Conservation (phyloP, 495 filamentous ascomycete species). For the Lepidopterella palustris region DNA sequence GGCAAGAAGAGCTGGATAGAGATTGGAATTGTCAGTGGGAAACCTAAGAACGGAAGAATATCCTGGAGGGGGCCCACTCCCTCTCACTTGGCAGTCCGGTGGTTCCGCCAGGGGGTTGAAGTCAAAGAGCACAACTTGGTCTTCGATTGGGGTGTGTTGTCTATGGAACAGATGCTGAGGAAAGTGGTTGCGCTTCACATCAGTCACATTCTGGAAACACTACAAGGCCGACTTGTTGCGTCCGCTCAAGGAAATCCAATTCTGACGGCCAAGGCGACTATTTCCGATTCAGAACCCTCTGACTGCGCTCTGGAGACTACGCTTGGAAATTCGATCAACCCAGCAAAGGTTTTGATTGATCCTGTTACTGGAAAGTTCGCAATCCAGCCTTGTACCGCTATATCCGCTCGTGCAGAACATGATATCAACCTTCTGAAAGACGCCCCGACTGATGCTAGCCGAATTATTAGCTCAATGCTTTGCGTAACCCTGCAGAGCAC, state of each 20-base stretch:
- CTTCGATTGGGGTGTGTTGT: slow-evolving; percentile 60
- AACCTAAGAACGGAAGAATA: slow-evolving; percentile 38
- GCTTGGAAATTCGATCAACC: slow-evolving; percentile 49
- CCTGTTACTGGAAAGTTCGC: slow-evolving; percentile 45
- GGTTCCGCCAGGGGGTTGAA: slow-evolving; percentile 77
- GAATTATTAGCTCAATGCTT: slow-evolving; percentile 18
- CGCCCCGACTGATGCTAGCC: slow-evolving; percentile 8
- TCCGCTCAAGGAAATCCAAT: slow-evolving; percentile 43
- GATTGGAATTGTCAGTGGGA: slow-evolving; percentile 68
- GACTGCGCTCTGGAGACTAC: slow-evolving; percentile 64
- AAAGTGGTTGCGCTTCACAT: slow-evolving; percentile 70
- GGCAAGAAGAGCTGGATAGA: slow-evolving; percentile 82
- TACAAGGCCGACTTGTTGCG: slow-evolving; percentile 50
- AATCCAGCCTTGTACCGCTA: slow-evolving; percentile 32
- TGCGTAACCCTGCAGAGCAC: slow-evolving; percentile 19
- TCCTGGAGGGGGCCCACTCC: slow-evolving; percentile 30
- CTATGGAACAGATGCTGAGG: slow-evolving; percentile 64
- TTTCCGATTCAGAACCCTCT: slow-evolving; percentile 51
- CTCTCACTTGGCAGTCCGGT: slow-evolving; percentile 61
- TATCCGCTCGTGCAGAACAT: slow-evolving; percentile 40
- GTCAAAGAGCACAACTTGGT: slow-evolving; percentile 57
- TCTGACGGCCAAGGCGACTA: slow-evolving; percentile 28
- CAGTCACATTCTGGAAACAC: slow-evolving; percentile 54
- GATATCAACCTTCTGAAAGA: slow-evolving; percentile 24
- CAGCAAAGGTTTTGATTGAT: slow-evolving; percentile 59